phyloP scores from a whole-genome alignment of 768 basidiomycete species.

The Nevesoporus exiguus region DNA sequence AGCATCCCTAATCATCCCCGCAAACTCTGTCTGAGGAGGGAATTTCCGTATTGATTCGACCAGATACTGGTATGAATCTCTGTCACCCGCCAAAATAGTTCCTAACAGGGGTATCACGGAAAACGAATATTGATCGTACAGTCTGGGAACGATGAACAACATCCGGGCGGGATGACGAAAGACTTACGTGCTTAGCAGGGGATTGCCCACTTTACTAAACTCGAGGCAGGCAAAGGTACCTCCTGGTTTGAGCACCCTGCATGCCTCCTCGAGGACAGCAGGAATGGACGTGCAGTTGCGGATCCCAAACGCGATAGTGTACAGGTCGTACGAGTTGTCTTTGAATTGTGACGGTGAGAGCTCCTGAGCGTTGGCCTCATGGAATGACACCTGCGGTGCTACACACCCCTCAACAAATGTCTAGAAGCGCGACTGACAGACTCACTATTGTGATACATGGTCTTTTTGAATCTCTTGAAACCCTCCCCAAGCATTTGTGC shows the following conservation, averaged over 20 bases:
- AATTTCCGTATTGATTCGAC: conserved; percentile 96
- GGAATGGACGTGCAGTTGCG: conserved; percentile 94
- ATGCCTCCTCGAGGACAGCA: conserved; percentile 81
- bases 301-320: conserved; percentile 98
- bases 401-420: conserved; percentile 4
- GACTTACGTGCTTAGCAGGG: conserved; percentile 79
- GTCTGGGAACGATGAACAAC: conserved; percentile 40
- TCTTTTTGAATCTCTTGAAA: conserved; percentile 85
- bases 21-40: conserved; percentile 84
- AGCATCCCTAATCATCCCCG: conserved; percentile 82
- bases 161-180: not conserved
- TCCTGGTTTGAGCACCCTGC: conserved; percentile 94
- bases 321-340: conserved; percentile 86
- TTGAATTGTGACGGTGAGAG: conserved; percentile 65
- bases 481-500: conserved; percentile 94
- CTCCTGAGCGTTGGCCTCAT: conserved; percentile 88
- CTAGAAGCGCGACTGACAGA: not conserved
- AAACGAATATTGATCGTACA: conserved; percentile 96
- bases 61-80: conserved; percentile 94
- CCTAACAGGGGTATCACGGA: conserved; percentile 91
- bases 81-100: conserved; percentile 94
- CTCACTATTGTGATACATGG: conserved; percentile 97
- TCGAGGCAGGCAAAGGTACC: conserved; percentile 95
- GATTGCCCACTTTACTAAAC: conserved; percentile 90
- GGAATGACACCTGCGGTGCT: conserved; percentile 93